A percentile compares a stretch with the other conserved stretches of the same genome.
Conservation (phyloP, 441 rosid genomes). For the Eutrema salsugineum region DNA sequence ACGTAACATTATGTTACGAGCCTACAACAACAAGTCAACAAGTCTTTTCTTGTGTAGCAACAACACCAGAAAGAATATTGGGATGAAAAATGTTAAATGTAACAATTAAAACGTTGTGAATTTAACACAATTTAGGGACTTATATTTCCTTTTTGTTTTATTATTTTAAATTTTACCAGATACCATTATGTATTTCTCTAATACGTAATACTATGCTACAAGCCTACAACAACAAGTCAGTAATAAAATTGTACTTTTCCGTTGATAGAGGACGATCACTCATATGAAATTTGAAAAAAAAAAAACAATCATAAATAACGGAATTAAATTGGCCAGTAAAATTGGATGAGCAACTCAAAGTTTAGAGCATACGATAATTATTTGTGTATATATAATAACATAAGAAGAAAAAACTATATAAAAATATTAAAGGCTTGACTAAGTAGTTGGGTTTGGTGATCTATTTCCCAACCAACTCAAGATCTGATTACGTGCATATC, state of each 20-base stretch:
- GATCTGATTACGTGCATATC: conserved; percentile 11
- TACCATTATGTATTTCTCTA: background rate
- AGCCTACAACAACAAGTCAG: background rate
- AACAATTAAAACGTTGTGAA: too few relatives aligned
- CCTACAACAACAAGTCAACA: too few relatives aligned
- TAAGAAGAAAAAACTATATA: background rate
- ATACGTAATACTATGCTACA: background rate
- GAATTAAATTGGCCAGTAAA: conserved; percentile 18
- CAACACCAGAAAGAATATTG: too few relatives aligned
- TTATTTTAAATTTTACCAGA: background rate
- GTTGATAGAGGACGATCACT: background rate
- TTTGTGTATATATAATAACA: background rate
- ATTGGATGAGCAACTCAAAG: conserved; percentile 1
- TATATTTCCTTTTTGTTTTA: background rate
- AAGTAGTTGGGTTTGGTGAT: conserved; percentile 34
- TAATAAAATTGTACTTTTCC: background rate
- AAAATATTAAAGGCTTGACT: conserved; percentile 6
- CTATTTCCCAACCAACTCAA: conserved; percentile 23
- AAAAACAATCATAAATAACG: background rate
- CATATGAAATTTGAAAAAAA: background rate
- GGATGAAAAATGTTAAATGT: too few relatives aligned
- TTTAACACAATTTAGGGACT: too few relatives aligned
- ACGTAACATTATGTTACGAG: too few relatives aligned
- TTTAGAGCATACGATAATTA: background rate
- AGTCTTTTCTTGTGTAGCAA: conserved; percentile 79